Evolutionary conservation across 2,329 filamentous ascomycete genomes (phyloP).

Genomic region (Albophoma yamanashiensis): DNA sequence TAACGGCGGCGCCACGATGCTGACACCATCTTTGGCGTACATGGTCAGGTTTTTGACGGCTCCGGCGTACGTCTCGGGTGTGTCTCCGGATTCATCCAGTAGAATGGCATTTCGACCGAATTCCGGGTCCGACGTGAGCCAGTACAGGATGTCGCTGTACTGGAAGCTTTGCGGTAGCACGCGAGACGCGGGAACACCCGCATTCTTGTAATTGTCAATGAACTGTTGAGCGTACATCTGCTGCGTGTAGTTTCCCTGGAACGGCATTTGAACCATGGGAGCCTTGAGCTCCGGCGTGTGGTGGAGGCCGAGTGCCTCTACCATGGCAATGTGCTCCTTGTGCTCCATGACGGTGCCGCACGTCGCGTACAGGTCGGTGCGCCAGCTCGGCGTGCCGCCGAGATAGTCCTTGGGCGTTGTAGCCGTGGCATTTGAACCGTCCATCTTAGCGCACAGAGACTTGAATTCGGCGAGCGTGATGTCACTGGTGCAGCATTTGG

Average conservation of each 20-base stretch:
- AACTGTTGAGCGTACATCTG: slow-evolving; percentile 54
- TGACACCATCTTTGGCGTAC: slow-evolving; percentile 47
- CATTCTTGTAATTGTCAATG: slow-evolving; percentile 46
- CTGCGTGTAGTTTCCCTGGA: slow-evolving; percentile 52
- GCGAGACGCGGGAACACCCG: slow-evolving; percentile 38
- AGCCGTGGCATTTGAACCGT: slow-evolving; percentile 48
- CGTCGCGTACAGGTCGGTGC: slow-evolving; percentile 54
- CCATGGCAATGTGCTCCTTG: slow-evolving; percentile 50
- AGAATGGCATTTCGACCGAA: slow-evolving; percentile 54
- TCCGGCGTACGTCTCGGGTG: slow-evolving; percentile 34
- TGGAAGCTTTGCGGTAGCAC: slow-evolving; percentile 58
- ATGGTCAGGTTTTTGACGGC: slow-evolving; percentile 45
- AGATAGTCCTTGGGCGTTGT: slow-evolving; percentile 47
- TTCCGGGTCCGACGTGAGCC: slow-evolving; percentile 49
- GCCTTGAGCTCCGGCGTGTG: slow-evolving; percentile 61
- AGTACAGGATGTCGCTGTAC: slow-evolving; percentile 55
- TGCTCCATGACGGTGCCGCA: slow-evolving; percentile 53
- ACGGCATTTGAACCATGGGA: slow-evolving; percentile 61
- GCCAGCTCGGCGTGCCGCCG: slow-evolving; percentile 47
- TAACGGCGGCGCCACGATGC: slow-evolving; percentile 52
- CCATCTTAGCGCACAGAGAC: slow-evolving; percentile 61
- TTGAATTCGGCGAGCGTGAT: slow-evolving; percentile 59
- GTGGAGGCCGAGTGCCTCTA: slow-evolving; percentile 46
- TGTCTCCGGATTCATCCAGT: slow-evolving; percentile 52
- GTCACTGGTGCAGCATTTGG: slow-evolving; percentile 62